Conservation (phyloP, 2,329 filamentous ascomycete species). For the Arthroderma sp. region DNA sequence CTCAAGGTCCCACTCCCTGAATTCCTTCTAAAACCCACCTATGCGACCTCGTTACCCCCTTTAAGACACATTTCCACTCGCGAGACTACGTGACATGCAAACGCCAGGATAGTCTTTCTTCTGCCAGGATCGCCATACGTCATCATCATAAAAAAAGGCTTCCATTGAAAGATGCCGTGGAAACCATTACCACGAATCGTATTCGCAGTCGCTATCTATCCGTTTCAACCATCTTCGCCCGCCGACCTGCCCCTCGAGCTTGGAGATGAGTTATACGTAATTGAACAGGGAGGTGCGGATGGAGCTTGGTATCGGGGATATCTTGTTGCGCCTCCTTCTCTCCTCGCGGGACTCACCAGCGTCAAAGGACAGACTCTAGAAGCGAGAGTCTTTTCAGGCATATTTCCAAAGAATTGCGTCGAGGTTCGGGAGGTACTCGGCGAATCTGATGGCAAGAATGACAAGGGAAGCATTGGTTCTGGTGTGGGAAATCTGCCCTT, state of each 20-base stretch:
- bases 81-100: too few species aligned
- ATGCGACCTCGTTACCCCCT: too few species aligned
- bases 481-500: conserved; percentile 16
- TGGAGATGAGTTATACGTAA: conserved; percentile 96
- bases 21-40: too few species aligned
- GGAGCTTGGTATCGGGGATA: conserved; percentile 92
- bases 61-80: too few species aligned
- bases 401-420: conserved; percentile 89
- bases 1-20: too few species aligned
- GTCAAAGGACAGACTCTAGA: conserved; percentile 87
- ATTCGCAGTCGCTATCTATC: conserved; percentile 92
- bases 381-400: conserved; percentile 93
- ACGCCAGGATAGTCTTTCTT: too few species aligned
- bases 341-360: conserved; percentile 82
- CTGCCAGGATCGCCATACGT: background rate
- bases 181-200: conserved; percentile 91
- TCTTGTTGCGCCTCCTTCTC: conserved; percentile 80
- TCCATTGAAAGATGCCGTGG: conserved; percentile 63
- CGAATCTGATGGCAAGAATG: conserved; percentile 42
- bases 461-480: conserved; percentile 15
- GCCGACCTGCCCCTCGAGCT: conserved; percentile 94
- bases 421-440: conserved; percentile 87
- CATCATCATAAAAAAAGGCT: background rate
- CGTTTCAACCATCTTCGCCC: conserved; percentile 73
- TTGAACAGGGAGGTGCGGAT: conserved; percentile 77